phyloP scores from a whole-genome alignment of 805 yeast species.

The Kodamaea jinghongensis region DNA sequence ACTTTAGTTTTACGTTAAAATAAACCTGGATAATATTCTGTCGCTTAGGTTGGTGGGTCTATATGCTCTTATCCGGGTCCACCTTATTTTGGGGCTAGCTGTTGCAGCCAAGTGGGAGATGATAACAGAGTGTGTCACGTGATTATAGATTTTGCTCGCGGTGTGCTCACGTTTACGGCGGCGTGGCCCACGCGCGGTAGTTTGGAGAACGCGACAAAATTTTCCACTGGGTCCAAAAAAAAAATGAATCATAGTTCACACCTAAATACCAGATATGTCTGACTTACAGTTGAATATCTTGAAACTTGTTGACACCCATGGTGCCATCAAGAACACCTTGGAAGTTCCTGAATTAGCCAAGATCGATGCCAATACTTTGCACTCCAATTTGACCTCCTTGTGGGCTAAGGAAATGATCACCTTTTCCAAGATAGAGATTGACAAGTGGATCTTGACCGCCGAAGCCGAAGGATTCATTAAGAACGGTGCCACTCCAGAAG shows the following conservation, averaged over 20 bases:
- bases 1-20: not conserved
- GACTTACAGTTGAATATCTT: constrained; percentile 64
- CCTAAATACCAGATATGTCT: constrained; percentile 45
- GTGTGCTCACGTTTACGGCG: too few relatives aligned
- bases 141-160: too few relatives aligned
- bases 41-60: too few relatives aligned
- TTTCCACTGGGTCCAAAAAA: constrained; percentile 3
- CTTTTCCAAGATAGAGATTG: constrained; percentile 70
- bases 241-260: constrained; percentile 1
- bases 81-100: too few relatives aligned
- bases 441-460: constrained; percentile 67
- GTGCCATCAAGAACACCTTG: constrained; percentile 63
- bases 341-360: constrained; percentile 57
- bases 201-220: constrained; percentile 3
- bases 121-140: too few relatives aligned
- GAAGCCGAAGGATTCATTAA: constrained; percentile 80
- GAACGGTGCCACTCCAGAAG: constrained; percentile 84
- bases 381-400: constrained; percentile 83
- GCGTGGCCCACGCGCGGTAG: not conserved
- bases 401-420: constrained; percentile 79
- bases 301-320: constrained; percentile 55
- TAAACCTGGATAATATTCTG: too few relatives aligned
- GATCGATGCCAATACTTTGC: constrained; percentile 60
- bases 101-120: too few relatives aligned
- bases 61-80: too few relatives aligned